phyloP scores from a whole-genome alignment of 805 yeast genomes.

The Starmerella floricola region DNA sequence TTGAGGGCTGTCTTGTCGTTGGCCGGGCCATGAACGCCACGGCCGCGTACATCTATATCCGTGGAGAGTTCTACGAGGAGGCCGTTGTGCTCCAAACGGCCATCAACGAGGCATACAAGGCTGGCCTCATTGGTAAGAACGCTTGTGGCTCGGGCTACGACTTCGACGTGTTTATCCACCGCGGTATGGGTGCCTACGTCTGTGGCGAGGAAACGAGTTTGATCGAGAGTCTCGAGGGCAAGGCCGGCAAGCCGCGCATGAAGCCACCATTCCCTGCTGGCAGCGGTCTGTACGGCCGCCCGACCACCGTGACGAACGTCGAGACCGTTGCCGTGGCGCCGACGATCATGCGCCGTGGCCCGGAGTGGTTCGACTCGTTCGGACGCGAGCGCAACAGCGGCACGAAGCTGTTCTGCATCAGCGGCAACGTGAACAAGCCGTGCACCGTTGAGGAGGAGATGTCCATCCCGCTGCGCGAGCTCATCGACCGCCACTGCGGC shows the following conservation, averaged over 20 bases:
- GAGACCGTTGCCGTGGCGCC: slow-evolving; percentile 88
- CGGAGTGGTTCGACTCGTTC: slow-evolving; percentile 71
- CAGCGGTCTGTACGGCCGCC: slow-evolving; percentile 82
- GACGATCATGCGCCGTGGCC: slow-evolving; percentile 79
- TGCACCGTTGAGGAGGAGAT: slow-evolving; percentile 90
- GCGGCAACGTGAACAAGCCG: slow-evolving; percentile 86
- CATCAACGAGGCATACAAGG: slow-evolving; percentile 75
- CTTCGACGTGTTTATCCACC: slow-evolving; percentile 72
- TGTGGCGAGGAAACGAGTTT: slow-evolving; percentile 90
- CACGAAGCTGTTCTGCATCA: slow-evolving; percentile 71
- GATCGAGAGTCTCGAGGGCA: slow-evolving; percentile 81
- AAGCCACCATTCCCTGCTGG: slow-evolving; percentile 96
- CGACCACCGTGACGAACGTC: slow-evolving; percentile 81
- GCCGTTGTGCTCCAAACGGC: slow-evolving; percentile 63
- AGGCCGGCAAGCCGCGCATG: slow-evolving; percentile 85
- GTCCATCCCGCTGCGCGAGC: slow-evolving; percentile 76
- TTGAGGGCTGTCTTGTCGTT: slow-evolving; percentile 82
- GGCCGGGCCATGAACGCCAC: slow-evolving; percentile 90
- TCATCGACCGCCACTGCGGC: slow-evolving; percentile 80
- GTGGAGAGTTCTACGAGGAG: slow-evolving; percentile 85
- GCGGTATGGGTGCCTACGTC: slow-evolving; percentile 89
- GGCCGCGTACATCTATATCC: slow-evolving; percentile 80
- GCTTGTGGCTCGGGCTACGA: slow-evolving; percentile 81
- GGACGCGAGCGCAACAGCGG: slow-evolving; percentile 81
- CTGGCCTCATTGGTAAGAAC: slow-evolving; percentile 67